Base-by-base conservation (phyloP, 2,329 filamentous ascomycete species). In the Beauveria pseudobassiana region DNA sequence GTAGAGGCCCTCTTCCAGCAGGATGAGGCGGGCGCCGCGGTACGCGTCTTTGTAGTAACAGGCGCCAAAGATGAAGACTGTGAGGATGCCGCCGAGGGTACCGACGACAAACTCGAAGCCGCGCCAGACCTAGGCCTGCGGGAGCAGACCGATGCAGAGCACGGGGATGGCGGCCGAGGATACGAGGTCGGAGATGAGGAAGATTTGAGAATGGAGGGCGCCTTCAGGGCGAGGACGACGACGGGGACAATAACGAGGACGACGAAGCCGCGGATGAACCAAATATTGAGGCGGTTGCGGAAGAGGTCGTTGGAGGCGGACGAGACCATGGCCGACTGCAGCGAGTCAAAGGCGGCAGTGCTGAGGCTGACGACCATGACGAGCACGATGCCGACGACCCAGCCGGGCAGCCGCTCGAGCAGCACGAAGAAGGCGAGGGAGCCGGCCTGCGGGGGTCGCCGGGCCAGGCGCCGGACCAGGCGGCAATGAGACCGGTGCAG, bases 261-360 rank as follows among this genome's bases (percentile, higher is more conserved):
- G 28, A 95, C 89, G 46, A 79, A 79, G 20, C 70, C 80, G 52
- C 90, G 87, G 67, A 93, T 88, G 72, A 80, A 83, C 84, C 89
- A 90, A 65, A 93, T 83, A 69, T 86, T 87, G 61, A 95, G 83
- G 63, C 82, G 84, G 80, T 95, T 95, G 68, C 90, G 86, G 81
- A 93, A 93, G 16, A 95, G 75, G 71, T 95, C 90, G 76, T 93
- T 93, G 66, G 88, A 91, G 16, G 87, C 88, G 0, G 88, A 89
- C n/a, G 88, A 91, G 8, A 93, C 87, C 87, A 95, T 92, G 67
- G 90, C 88, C 2, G 87, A 89, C 74, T 93, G 91, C 43, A 93
- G 80, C 64, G 83, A 88, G 77, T 95, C 90, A 65, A 95, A 93
- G 0, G 90, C 86, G 0, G 90, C 87, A 3, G 88, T 91, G 69